Evolutionary conservation across 805 yeast genomes (phyloP).

Genomic region (Pichia thaimueangensis): DNA sequence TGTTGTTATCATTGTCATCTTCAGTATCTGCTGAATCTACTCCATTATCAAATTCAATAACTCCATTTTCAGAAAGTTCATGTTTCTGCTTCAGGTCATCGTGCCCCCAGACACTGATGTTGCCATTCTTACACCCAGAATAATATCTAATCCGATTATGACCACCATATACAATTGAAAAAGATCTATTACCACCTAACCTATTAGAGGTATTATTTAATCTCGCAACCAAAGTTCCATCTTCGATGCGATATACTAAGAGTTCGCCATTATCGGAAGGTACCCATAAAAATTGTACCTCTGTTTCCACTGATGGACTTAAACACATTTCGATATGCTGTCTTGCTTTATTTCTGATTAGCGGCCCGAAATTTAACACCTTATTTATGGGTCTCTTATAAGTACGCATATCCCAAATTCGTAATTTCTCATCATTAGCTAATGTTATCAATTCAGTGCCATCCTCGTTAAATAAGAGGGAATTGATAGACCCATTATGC

Average conservation of each 20-base stretch:
- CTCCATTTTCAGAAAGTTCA: background rate
- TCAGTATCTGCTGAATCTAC: no score
- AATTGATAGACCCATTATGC: conserved; percentile 75
- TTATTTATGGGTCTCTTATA: conserved; percentile 44
- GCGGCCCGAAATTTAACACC: conserved; percentile 70
- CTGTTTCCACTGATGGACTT: conserved; percentile 46
- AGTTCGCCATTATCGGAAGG: conserved; percentile 77
- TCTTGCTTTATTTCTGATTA: conserved; percentile 56
- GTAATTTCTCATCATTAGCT: conserved; percentile 75
- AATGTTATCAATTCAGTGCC: conserved; percentile 61
- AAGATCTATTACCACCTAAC: conserved; percentile 39
- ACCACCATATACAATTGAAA: conserved; percentile 47
- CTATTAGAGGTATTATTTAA: conserved; percentile 32
- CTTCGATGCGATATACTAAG: conserved; percentile 47
- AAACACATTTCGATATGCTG: conserved; percentile 54
- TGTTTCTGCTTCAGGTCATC: conserved; percentile 15
- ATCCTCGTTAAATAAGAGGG: conserved; percentile 62
- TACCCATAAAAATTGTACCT: conserved; percentile 51
- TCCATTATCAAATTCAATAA: conserved; percentile 19
- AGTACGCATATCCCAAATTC: conserved; percentile 70
- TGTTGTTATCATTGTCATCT: no score
- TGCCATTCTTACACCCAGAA: conserved; percentile 66
- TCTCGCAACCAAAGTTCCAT: conserved; percentile 58
- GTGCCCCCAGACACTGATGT: conserved; percentile 53
- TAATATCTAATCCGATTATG: conserved; percentile 39